Percentiles rank a stretch among this genome's conserved stretches.
Evolutionary conservation across 768 basidiomycete genomes (phyloP).

Genomic region (Boletus speciosus): DNA sequence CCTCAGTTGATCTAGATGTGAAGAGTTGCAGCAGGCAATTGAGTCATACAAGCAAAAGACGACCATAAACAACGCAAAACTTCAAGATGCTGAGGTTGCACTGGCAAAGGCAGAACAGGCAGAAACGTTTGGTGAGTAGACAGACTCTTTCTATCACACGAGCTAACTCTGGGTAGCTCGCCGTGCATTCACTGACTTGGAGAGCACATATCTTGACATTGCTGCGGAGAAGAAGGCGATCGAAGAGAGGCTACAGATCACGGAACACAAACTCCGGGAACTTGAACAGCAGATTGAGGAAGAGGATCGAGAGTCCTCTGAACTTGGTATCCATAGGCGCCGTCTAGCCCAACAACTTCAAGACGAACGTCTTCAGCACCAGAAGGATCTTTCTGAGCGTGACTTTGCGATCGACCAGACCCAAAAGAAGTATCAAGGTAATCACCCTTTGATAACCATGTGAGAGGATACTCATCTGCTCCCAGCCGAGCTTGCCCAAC

Average conservation of each 20-base stretch:
- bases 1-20: neutral
- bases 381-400: slow-evolving; percentile 75
- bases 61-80: slow-evolving; percentile 50
- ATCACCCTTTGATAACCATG: slow-evolving; percentile 1
- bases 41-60: slow-evolving; percentile 66
- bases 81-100: slow-evolving; percentile 68
- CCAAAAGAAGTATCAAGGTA: slow-evolving; percentile 84
- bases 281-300: slow-evolving; percentile 63
- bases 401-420: slow-evolving; percentile 79
- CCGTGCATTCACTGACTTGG: slow-evolving; percentile 57
- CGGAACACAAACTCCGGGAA: slow-evolving; percentile 54
- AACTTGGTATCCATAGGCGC: slow-evolving; percentile 59
- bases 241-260: slow-evolving; percentile 45
- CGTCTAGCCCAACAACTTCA: slow-evolving; percentile 74
- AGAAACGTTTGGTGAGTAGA: slow-evolving; percentile 54
- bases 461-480: slow-evolving; percentile 4
- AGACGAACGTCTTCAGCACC: slow-evolving; percentile 73
- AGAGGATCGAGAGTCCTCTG: slow-evolving; percentile 63
- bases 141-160: neutral
- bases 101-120: slow-evolving; percentile 61
- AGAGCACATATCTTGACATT: slow-evolving; percentile 53
- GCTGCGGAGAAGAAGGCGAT: slow-evolving; percentile 50
- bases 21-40: slow-evolving; percentile 62
- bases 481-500: slow-evolving; percentile 69
- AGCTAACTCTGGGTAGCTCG: slow-evolving; percentile 42